phyloP scores from a whole-genome alignment of 2,329 filamentous ascomycete species.

The Sporothrix inflata region DNA sequence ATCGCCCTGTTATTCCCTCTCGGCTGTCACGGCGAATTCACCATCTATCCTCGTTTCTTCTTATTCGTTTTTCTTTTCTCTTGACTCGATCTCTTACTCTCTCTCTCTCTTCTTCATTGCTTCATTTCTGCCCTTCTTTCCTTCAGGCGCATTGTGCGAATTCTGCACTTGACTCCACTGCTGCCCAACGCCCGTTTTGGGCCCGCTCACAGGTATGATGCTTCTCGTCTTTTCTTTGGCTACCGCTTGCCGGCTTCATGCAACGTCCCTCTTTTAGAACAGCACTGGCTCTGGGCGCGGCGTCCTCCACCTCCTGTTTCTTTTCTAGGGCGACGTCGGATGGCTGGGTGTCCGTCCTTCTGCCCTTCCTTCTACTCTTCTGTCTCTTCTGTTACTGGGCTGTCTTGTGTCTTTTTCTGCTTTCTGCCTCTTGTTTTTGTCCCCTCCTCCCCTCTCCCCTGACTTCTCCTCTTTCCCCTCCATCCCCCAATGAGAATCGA shows the following conservation, averaged over 20 bases:
- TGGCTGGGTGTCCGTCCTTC: slow-evolving; percentile 4
- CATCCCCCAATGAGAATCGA: slow-evolving; percentile 18
- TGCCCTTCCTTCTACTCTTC: too few relatives aligned
- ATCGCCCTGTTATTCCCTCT: background rate
- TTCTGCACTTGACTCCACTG: slow-evolving; percentile 29
- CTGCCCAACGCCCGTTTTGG: slow-evolving; percentile 30
- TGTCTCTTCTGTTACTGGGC: background rate
- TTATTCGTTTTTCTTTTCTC: background rate
- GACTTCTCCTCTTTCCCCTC: slow-evolving; percentile 4
- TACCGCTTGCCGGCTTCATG: slow-evolving; percentile 8
- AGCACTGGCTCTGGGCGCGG: background rate
- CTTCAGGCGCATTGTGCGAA: background rate
- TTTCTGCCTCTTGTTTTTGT: background rate
- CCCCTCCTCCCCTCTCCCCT: background rate
- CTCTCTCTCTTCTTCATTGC: background rate
- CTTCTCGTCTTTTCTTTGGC: slow-evolving; percentile 3
- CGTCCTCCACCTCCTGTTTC: background rate
- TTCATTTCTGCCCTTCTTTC: slow-evolving; percentile 1
- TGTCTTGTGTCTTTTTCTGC: background rate
- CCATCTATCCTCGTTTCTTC: background rate
- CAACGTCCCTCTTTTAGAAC: slow-evolving; percentile 12
- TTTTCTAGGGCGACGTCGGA: slow-evolving; percentile 27
- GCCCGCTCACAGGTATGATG: slow-evolving; percentile 19
- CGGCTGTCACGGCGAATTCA: background rate
- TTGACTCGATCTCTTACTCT: background rate